phyloP scores from a whole-genome alignment of 148 eudicot species.

The Cornus kousa region DNA sequence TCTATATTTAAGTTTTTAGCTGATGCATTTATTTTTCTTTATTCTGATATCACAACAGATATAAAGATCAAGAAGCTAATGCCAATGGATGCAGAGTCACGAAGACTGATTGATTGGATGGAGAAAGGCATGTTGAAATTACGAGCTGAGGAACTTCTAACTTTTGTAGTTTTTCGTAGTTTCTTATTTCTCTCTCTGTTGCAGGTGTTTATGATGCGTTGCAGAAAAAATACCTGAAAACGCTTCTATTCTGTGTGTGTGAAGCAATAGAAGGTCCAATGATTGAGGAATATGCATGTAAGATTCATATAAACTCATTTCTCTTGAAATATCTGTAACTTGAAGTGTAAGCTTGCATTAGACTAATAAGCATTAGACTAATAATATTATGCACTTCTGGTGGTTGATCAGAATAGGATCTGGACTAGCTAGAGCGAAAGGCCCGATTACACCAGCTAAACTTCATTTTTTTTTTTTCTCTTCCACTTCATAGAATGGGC shows the following conservation, averaged over 20 bases:
- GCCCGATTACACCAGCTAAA: background rate
- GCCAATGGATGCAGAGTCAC: slow-evolving; percentile 88
- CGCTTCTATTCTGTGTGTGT: slow-evolving; percentile 79
- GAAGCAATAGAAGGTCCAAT: slow-evolving; percentile 74
- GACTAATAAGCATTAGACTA: no score
- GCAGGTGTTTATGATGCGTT: slow-evolving; percentile 95
- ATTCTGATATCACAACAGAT: slow-evolving; percentile 38
- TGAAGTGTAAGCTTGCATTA: background rate
- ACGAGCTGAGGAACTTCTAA: slow-evolving; percentile 6
- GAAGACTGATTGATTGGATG: slow-evolving; percentile 98
- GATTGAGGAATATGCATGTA: slow-evolving; percentile 57
- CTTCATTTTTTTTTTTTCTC: background rate
- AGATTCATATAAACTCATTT: background rate
- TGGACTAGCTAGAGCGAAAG: background rate
- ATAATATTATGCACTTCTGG: no score
- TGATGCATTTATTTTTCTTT: background rate
- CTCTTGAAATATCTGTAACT: background rate
- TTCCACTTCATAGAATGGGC: background rate
- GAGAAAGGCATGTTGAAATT: slow-evolving; percentile 67
- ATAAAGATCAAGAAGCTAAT: slow-evolving; percentile 97
- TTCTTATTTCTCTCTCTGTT: background rate
- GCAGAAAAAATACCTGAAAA: slow-evolving; percentile 83
- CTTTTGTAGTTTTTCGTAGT: background rate
- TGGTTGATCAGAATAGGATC: background rate
- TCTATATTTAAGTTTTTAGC: background rate